Evolutionary conservation across 2,329 filamentous ascomycete genomes (phyloP).

Genomic region (Sordariomycetes sp.): DNA sequence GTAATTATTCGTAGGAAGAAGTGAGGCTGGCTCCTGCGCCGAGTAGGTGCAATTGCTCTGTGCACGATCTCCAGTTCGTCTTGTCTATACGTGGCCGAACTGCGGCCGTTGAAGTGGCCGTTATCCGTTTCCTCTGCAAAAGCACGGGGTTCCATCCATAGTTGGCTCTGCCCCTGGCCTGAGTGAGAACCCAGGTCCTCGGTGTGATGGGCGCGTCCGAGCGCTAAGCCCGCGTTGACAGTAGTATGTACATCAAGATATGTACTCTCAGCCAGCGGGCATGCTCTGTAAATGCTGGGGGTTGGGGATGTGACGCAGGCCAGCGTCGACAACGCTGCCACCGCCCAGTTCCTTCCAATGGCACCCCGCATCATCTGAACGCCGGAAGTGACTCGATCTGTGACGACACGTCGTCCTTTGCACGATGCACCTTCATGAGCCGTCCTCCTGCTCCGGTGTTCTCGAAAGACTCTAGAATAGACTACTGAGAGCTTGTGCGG

Average conservation of each 20-base stretch:
- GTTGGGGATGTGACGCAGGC: neutral
- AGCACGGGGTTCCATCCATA: no score
- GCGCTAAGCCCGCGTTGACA: neutral
- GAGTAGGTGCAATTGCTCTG: neutral
- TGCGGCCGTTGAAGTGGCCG: neutral
- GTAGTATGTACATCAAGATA: neutral
- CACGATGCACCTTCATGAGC: neutral
- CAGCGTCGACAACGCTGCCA: neutral
- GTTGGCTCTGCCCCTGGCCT: neutral
- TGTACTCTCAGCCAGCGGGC: neutral
- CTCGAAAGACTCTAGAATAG: no score
- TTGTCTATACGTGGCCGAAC: neutral
- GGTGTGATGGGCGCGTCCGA: neutral
- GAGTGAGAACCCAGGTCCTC: neutral
- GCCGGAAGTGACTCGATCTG: neutral
- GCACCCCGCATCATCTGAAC: neutral
- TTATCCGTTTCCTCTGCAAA: neutral
- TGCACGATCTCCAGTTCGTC: neutral
- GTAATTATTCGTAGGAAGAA: neutral
- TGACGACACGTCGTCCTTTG: neutral
- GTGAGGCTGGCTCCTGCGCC: neutral
- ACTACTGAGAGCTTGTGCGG: no score
- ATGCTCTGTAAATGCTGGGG: neutral
- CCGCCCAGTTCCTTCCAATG: neutral
- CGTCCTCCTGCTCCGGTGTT: neutral